phyloP scores from a whole-genome alignment of 2,329 filamentous ascomycete species.

The Ceratocystis albifundus region DNA sequence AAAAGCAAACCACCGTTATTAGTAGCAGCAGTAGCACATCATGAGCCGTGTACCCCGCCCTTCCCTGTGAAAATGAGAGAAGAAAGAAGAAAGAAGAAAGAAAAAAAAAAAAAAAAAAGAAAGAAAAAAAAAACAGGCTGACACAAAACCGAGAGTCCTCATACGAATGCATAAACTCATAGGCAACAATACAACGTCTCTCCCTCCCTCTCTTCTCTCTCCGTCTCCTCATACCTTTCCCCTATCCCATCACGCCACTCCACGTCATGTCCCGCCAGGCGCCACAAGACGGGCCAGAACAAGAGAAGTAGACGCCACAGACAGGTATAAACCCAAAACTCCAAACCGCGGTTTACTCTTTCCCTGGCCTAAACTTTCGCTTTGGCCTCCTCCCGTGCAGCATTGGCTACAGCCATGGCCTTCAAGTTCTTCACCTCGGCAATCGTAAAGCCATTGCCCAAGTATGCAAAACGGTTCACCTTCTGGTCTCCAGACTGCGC shows the following conservation, averaged over 20 bases:
- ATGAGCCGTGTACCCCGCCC: too few relatives aligned
- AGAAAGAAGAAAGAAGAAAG: background rate
- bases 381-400: slow-evolving; percentile 5
- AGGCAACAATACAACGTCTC: background rate
- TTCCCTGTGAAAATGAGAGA: background rate
- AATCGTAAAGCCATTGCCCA: slow-evolving; percentile 43
- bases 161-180: background rate
- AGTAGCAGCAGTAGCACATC: too few relatives aligned
- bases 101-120: slow-evolving; percentile 3
- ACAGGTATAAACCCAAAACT: background rate
- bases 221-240: background rate
- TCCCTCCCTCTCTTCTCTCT: background rate
- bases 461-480: slow-evolving; percentile 39
- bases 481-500: slow-evolving; percentile 21
- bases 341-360: background rate
- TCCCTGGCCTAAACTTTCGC: background rate
- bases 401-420: slow-evolving; percentile 13
- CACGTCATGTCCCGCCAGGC: background rate
- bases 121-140: background rate
- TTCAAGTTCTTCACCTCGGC: slow-evolving; percentile 30
- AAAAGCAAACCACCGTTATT: background rate
- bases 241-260: background rate
- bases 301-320: background rate
- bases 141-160: slow-evolving; percentile 4
- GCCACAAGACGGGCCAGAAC: background rate